Base-by-base conservation (phyloP, 805 yeast species). In the Yamadazyma akitaensis region DNA sequence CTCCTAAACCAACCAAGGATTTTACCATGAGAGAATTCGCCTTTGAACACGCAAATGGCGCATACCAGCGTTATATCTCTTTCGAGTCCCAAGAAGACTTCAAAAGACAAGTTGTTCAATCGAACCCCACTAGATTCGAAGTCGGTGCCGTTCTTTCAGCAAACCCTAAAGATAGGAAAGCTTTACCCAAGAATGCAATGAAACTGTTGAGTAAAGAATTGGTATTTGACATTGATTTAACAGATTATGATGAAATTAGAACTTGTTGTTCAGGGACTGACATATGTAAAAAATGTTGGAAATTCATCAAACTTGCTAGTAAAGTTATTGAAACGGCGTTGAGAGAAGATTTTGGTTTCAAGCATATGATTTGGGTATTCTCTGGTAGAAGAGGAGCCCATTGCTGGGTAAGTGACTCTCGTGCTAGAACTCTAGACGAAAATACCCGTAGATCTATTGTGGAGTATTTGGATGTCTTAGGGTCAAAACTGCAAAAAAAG, bases 321-420 rank as follows among this genome's bases (percentile, higher is more conserved):
- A 78, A 81, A 57, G 80, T 91, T 40, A 69, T 94, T 49, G 88
- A 86, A 50, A 60, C 64, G 1, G 85, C 96, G 0, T 72, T 94
- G 43, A 70, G 80, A 43, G 89, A 88, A 42, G 98, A 92, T 64
- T 94, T 94, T 65, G 98, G 97, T 0, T 91, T 88, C 63, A 70
- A 81, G 49, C 84, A 88, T 64, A 72, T 89, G 60, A 73, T 94
- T 42, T 94, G 98, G 98, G 96, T 92, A 4, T 94, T 88, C 61
- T 89, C 97, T 0, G 99, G 99, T 40, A 85, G 99, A 74, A 87
- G 99, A 78, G 99, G 99, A 65, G 96, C 95, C 13, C 99, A 94
- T 74, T 95, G 98, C 59, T 94, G 99, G 99, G 77, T 94, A 19
- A 87, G 96, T 65, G 99, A 94, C 62, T 67, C 77, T 46, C 71